Base-by-base conservation (phyloP, 352 stramenopile genomes). In the Globisporangium cylindrosporum region DNA sequence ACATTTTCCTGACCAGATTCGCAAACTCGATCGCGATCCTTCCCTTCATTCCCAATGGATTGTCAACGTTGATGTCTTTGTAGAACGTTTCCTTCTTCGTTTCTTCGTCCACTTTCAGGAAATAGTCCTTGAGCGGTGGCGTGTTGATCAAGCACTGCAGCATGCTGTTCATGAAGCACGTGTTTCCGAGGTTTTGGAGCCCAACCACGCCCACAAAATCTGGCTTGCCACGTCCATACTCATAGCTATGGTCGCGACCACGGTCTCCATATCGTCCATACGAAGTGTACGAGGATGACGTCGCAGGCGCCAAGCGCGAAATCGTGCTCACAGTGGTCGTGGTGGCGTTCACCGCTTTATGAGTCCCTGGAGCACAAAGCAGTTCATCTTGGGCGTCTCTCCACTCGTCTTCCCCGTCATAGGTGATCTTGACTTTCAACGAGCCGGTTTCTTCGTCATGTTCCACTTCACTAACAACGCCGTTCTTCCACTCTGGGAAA, bases 21-120 rank as follows among this genome's bases (percentile, higher is more conserved):
- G 91, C 96, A 80, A 99, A 99, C n/a, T 97, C 92, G n/a, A 83
- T 82, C 1, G 97, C 97, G 67, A 99, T 95, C 64, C 90, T 88
- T 9, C 97, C 97, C 43, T 96, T 92, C 84, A 94, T 93, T 3
- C 86, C 88, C 3, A 99, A 83, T 22, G 97, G 97, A 71, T 99
- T 99, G 22, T 93, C 77, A 66, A 82, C 76, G 71, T 99, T 99
- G 53, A 99, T 86, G 68, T 99, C 88, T 14, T 79, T 77, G 27
- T 79, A 65, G 63, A 91, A 91, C 34, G 73, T 64, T 18, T 62
- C 63, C 9, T 61, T 64, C 3, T 73, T 73, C 2, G 73, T 85
- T 0, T 80, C 64, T n/a, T 91, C 82, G 57, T 97, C 74, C 24
- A 81, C 80, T 57, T 70, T 74, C 0, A 98, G 71, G 73, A 99